Percentiles rank a stretch among this genome's conserved stretches.
These are phyloP conservation scores for Penicillium nucicola DNA, from an alignment of 495 filamentous ascomycete genomes.

Conservation along the genomic window DNA sequence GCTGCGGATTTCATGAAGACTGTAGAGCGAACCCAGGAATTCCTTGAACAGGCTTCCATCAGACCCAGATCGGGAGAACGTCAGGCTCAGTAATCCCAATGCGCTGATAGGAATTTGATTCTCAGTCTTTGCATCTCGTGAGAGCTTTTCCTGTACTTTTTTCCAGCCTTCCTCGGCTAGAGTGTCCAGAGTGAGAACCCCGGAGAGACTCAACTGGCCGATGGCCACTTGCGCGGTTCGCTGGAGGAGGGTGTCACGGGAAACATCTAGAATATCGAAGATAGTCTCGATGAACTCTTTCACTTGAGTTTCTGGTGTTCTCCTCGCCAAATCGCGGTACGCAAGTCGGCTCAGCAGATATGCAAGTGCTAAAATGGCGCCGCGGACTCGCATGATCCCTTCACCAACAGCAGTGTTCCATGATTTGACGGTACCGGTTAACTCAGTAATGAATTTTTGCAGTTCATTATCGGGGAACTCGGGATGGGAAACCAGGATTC, in stretches of 20 bases:
- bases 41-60: slow-evolving; percentile 26
- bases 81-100: slow-evolving; percentile 64
- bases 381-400: slow-evolving; percentile 57
- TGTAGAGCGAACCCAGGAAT: slow-evolving; percentile 63
- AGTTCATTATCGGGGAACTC: slow-evolving; percentile 34
- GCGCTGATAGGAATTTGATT: slow-evolving; percentile 76
- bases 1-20: slow-evolving; percentile 75
- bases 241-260: slow-evolving; percentile 54
- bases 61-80: slow-evolving; percentile 38
- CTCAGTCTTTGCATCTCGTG: slow-evolving; percentile 67
- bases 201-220: slow-evolving; percentile 72
- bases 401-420: slow-evolving; percentile 62
- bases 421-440: slow-evolving; percentile 35
- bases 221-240: slow-evolving; percentile 63
- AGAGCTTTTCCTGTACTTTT: slow-evolving; percentile 55
- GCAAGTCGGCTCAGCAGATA: slow-evolving; percentile 59
- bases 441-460: slow-evolving; percentile 33
- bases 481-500: slow-evolving; percentile 71
- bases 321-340: slow-evolving; percentile 38
- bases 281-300: slow-evolving; percentile 38
- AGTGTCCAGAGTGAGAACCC: slow-evolving; percentile 43
- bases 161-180: slow-evolving; percentile 39
- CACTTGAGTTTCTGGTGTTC: slow-evolving; percentile 30
- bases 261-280: slow-evolving; percentile 44
- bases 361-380: slow-evolving; percentile 54